These are phyloP conservation scores for Hansenula sp. DNA, from an alignment of 1,139 yeast genomes.

Conservation along the genomic window DNA sequence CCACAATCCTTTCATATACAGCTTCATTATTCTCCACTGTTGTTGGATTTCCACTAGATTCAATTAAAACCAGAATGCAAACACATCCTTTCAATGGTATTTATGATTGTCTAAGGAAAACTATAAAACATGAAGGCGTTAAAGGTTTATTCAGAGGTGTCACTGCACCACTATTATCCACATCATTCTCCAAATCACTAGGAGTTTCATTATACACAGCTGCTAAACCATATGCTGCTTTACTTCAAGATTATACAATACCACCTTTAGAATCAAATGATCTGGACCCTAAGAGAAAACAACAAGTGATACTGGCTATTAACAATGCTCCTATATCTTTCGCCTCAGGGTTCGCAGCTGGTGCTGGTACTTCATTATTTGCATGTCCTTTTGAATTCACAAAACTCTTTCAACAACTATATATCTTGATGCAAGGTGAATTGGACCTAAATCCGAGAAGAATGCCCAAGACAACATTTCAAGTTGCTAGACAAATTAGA, in stretches of 20 bases:
- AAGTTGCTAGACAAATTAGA: slow-evolving; percentile 48
- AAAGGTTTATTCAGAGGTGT: slow-evolving; percentile 76
- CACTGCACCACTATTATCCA: slow-evolving; percentile 64
- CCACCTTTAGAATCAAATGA: slow-evolving; percentile 12
- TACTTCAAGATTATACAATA: slow-evolving; percentile 15
- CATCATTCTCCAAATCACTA: slow-evolving; percentile 62
- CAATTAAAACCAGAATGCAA: slow-evolving; percentile 82
- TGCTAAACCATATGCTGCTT: slow-evolving; percentile 47
- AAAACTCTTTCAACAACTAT: slow-evolving; percentile 75
- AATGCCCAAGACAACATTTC: slow-evolving; percentile 39
- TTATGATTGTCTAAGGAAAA: slow-evolving; percentile 54
- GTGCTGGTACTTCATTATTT: slow-evolving; percentile 58
- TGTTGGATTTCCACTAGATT: slow-evolving; percentile 82
- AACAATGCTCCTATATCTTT: slow-evolving; percentile 65
- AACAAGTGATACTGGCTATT: slow-evolving; percentile 27
- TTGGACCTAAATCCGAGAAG: slow-evolving; percentile 17
- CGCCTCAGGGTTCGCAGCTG: slow-evolving; percentile 63
- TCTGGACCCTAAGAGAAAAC: slow-evolving; percentile 5
- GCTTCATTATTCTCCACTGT: slow-evolving; percentile 67
- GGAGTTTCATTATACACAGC: slow-evolving; percentile 65
- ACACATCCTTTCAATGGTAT: slow-evolving; percentile 63
- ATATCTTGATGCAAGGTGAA: slow-evolving; percentile 39
- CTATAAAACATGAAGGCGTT: slow-evolving; percentile 61
- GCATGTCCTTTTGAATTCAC: slow-evolving; percentile 88
- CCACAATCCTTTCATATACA: slow-evolving; percentile 57